Percentiles rank a stretch among this genome's conserved stretches.
These are phyloP conservation scores for Eimeria brunetti DNA, from an alignment of 169 alveolate species.

Conservation along the genomic window DNA sequence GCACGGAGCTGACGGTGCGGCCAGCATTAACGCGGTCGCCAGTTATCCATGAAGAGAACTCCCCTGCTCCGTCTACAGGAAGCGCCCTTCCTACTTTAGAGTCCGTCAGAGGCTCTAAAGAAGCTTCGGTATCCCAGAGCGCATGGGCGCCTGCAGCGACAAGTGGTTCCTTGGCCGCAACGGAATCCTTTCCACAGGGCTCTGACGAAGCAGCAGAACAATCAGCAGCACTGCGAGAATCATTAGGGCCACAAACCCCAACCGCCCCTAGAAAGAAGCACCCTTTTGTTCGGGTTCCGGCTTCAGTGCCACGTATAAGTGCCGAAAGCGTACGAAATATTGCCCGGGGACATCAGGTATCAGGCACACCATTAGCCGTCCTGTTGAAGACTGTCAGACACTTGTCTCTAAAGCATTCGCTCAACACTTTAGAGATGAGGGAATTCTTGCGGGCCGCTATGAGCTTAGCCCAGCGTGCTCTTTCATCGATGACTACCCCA, in stretches of 20 bases:
- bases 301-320: neutral
- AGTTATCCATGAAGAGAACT: neutral
- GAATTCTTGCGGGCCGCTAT: neutral
- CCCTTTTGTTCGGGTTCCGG: neutral
- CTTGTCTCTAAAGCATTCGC: neutral
- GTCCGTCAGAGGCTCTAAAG: neutral
- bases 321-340: too few species aligned
- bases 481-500: neutral
- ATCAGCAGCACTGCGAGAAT: neutral
- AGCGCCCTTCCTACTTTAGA: neutral
- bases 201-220: neutral
- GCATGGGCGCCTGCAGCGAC: neutral
- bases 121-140: neutral
- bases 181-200: neutral
- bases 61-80: neutral
- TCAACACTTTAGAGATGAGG: neutral
- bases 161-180: neutral
- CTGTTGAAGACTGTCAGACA: neutral
- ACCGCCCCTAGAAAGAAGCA: neutral
- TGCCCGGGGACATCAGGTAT: too few species aligned
- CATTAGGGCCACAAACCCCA: neutral
- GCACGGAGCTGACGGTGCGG: neutral
- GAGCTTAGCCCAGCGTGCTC: neutral
- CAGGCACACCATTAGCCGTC: neutral
- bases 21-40: neutral